Evolutionary conservation across 2,329 filamentous ascomycete genomes (phyloP).

Genomic region (Colletotrichum magnum): DNA sequence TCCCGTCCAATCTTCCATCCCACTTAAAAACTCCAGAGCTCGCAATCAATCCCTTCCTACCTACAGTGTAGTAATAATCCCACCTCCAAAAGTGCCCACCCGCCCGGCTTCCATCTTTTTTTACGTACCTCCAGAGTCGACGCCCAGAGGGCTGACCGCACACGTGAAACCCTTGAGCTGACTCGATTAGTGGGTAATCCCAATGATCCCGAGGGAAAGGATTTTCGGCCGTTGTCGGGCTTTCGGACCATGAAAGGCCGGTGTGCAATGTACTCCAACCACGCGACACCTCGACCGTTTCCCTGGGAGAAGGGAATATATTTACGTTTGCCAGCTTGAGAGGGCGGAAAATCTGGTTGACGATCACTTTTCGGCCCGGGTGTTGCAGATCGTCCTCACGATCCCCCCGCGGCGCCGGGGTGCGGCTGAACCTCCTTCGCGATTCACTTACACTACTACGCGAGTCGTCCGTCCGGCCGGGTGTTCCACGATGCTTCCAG

Average conservation of each 20-base stretch:
- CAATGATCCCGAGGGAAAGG: conserved; percentile 19
- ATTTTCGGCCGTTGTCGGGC: conserved; percentile 22
- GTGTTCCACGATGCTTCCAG: conserved; percentile 8
- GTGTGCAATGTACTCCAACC: background rate
- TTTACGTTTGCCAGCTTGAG: background rate
- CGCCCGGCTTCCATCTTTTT: background rate
- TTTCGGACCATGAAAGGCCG: conserved; percentile 25
- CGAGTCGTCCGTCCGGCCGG: background rate
- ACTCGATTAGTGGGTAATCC: conserved; percentile 33
- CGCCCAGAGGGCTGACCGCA: conserved; percentile 1
- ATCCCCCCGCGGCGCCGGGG: background rate
- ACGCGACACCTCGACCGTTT: background rate
- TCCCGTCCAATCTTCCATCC: conserved; percentile 25
- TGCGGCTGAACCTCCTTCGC: background rate
- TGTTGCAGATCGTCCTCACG: conserved; percentile 9
- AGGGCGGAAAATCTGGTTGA: conserved; percentile 4
- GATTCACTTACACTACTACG: background rate
- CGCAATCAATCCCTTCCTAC: conserved; percentile 13
- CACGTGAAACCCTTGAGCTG: conserved; percentile 35
- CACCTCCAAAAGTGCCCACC: background rate
- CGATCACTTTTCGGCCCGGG: conserved; percentile 11
- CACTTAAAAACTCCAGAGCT: conserved; percentile 16
- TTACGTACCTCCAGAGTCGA: too few species aligned
- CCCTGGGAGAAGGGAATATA: too few species aligned
- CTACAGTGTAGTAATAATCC: background rate